Evolutionary conservation across 148 eudicot genomes (phyloP).

Genomic region (Silene conica): DNA sequence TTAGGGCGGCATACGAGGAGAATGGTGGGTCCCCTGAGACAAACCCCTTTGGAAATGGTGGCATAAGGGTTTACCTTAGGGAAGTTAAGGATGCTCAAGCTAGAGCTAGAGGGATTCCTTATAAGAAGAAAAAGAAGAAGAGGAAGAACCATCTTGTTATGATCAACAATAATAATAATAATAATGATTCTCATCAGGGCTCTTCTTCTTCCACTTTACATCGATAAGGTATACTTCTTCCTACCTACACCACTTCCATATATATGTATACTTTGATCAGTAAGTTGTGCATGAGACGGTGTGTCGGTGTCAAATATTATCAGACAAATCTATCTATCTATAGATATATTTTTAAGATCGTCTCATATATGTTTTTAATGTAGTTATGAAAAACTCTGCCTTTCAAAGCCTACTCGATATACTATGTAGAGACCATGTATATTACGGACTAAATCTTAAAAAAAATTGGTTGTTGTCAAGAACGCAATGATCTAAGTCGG

Average conservation of each 20-base stretch:
- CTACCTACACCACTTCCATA: no score
- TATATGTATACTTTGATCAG: no score
- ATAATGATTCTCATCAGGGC: constrained; percentile 6
- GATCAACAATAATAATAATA: constrained; percentile 11
- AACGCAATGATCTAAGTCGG: not conserved
- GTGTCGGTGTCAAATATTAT: no score
- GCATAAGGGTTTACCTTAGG: constrained; percentile 57
- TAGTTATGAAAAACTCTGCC: no score
- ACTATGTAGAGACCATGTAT: no score
- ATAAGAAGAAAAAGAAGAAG: constrained; percentile 78
- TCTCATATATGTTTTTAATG: no score
- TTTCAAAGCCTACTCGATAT: not conserved
- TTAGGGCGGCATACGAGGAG: constrained; percentile 79
- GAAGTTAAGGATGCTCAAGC: constrained; percentile 82
- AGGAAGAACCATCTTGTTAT: constrained; percentile 17
- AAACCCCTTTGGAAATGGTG: constrained; percentile 76
- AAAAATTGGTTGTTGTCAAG: no score
- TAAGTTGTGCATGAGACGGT: no score
- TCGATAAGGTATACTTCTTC: not conserved
- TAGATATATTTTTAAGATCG: no score
- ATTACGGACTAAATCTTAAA: no score
- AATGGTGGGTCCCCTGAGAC: constrained; percentile 66
- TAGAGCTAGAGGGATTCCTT: constrained; percentile 75
- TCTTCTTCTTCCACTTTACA: constrained; percentile 18
- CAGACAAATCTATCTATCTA: no score